Percentiles rank a stretch among this genome's conserved stretches.
phyloP scores from a whole-genome alignment of 2,329 filamentous ascomycete species.

The Acarospora socialis region DNA sequence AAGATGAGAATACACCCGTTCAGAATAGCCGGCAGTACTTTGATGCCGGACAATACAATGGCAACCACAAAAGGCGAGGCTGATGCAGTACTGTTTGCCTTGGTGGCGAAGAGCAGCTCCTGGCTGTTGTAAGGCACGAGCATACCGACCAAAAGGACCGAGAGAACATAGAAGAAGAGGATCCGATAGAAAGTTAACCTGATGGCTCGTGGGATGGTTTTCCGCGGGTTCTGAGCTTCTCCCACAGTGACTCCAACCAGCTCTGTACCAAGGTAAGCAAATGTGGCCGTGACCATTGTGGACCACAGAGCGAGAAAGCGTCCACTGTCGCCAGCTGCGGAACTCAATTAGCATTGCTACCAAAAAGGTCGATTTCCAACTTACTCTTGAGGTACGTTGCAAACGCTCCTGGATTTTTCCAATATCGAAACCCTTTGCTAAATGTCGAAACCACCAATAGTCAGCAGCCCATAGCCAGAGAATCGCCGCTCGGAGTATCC shows the following conservation, averaged over 20 bases:
- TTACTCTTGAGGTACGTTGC: conserved; percentile 27
- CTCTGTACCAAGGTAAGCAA: conserved; percentile 65
- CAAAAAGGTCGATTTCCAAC: background rate
- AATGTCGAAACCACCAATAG: too few relatives aligned
- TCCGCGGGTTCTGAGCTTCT: conserved; percentile 65
- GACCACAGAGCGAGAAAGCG: conserved; percentile 53
- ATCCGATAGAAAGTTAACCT: conserved; percentile 72
- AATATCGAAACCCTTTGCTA: conserved; percentile 55
- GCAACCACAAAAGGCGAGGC: conserved; percentile 66
- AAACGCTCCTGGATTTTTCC: conserved; percentile 48
- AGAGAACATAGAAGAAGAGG: conserved; percentile 63
- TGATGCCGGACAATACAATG: conserved; percentile 49
- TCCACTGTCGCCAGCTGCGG: conserved; percentile 29
- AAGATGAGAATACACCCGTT: conserved; percentile 64
- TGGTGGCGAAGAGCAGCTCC: conserved; percentile 38
- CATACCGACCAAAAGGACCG: conserved; percentile 62
- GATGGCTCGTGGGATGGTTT: conserved; percentile 63
- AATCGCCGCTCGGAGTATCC: too few relatives aligned
- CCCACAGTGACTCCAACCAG: conserved; percentile 65
- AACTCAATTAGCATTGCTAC: background rate
- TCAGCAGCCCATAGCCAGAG: too few relatives aligned
- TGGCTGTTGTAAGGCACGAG: conserved; percentile 56
- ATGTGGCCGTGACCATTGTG: conserved; percentile 61
- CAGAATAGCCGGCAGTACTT: conserved; percentile 49
- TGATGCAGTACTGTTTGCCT: conserved; percentile 33